These are phyloP conservation scores for Heritiera littoralis DNA, from an alignment of 345 rosid species.

Conservation along the genomic window DNA sequence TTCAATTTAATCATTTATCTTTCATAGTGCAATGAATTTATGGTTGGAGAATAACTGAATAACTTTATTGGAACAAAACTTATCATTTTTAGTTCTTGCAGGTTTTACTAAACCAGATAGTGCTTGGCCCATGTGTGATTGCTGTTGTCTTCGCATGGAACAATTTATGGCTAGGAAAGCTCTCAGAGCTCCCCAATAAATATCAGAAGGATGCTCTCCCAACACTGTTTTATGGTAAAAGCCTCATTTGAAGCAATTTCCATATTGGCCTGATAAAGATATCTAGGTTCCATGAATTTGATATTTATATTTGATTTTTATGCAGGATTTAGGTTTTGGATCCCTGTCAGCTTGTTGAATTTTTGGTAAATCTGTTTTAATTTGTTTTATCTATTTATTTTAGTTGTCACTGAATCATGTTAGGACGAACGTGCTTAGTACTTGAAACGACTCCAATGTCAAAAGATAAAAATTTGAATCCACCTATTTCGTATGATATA, in stretches of 20 bases:
- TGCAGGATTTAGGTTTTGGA: conserved; percentile 96
- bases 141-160: conserved; percentile 92
- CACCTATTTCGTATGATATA: conserved; percentile 1
- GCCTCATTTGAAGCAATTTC: conserved; percentile 16
- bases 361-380: conserved; percentile 53
- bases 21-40: background rate
- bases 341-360: conserved; percentile 85
- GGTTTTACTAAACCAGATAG: conserved; percentile 85
- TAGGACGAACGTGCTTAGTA: background rate
- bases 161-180: conserved; percentile 80
- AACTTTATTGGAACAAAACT: conserved; percentile 2
- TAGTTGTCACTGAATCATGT: background rate
- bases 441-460: background rate
- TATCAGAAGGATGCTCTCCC: conserved; percentile 83
- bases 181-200: conserved; percentile 70
- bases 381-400: background rate
- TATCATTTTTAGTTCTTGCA: conserved; percentile 28
- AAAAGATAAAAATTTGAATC: background rate
- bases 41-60: conserved; percentile 11
- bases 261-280: conserved; percentile 17
- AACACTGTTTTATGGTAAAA: conserved; percentile 68
- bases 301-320: conserved; percentile 18
- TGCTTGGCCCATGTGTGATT: conserved; percentile 90
- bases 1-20: conserved; percentile 6
- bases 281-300: conserved; percentile 10